Base-by-base conservation (phyloP, 805 yeast species). In the Kuraishia ogatae region DNA sequence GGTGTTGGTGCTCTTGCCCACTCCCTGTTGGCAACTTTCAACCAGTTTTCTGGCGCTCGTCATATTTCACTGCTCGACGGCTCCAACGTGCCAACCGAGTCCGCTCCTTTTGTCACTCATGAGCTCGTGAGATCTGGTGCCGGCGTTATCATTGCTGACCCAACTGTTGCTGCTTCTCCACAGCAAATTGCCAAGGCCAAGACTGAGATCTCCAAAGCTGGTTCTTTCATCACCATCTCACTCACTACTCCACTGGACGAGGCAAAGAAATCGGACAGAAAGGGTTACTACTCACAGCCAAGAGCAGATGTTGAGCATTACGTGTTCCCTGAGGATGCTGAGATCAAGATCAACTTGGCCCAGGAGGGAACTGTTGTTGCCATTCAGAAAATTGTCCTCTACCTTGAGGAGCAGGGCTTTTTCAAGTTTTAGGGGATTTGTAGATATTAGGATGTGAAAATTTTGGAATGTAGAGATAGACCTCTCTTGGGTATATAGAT, bases 91-190 rank as follows among this genome's bases (percentile, higher is more conserved):
- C 61, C 68, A 24, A 65, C 63, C 51, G 57, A 59, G 17, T 71
- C 79, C 63, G 79, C 83, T 58, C 80, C 87, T 4, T 84, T 81
- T 62, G 82, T 88, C 56, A 80, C 88, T 50, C 78, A 84, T 56
- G 93, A 91, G 72, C 76, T 90, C 61, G 86, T 87, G 49, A 83
- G 89, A 67, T 82, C 97, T n/a, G 97, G 97, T 56, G 76, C 96
- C 10, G 98, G 96, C 62, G 93, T 93, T 48, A 87, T 92, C 60
- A 79, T 87, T 52, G 81, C 85, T 17, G 79, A 83, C 54, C 57
- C 65, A 11, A 58, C 66, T 23, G 68, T 73, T 56, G 79, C 83
- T 28, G 74, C 78, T 11, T 72, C 73, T 39, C 70, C 71, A 48
- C 70, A 69, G 50, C 75, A 77, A 57, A 71, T 81, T 48, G 64